phyloP scores from a whole-genome alignment of 1,284 basidiomycete genomes.

The Phenoliferia sp. region DNA sequence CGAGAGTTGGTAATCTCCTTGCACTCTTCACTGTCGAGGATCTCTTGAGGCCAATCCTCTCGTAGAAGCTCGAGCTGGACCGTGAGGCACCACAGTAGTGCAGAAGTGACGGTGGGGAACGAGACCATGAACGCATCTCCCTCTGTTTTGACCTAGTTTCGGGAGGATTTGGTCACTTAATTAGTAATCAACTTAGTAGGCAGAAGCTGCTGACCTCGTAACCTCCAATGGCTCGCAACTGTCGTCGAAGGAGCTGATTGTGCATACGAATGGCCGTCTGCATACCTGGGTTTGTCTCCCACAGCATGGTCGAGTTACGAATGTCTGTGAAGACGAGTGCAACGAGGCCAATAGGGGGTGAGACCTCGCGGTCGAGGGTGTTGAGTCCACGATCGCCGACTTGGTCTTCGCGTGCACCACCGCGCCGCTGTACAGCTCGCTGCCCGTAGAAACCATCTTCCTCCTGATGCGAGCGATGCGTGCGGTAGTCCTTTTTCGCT shows the following conservation, averaged over 20 bases:
- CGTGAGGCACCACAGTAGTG: conserved; percentile 84
- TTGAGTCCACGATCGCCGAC: conserved; percentile 47
- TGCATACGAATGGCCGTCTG: conserved; percentile 89
- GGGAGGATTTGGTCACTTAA: neutral
- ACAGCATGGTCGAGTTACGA: conserved; percentile 91
- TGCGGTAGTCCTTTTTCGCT: conserved; percentile 31
- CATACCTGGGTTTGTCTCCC: conserved; percentile 92
- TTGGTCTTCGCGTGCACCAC: conserved; percentile 16
- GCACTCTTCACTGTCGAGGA: conserved; percentile 88
- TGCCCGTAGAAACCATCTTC: conserved; percentile 34
- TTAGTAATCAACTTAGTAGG: neutral
- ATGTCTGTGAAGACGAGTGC: conserved; percentile 98
- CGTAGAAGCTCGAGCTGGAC: conserved; percentile 81
- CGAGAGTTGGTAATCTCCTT: conserved; percentile 68
- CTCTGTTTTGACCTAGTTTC: conserved; percentile 88
- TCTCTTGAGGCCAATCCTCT: conserved; percentile 90
- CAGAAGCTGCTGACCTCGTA: conserved; percentile 57
- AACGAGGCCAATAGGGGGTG: conserved; percentile 81
- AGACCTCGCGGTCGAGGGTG: conserved; percentile 71
- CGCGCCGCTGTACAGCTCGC: conserved; percentile 18
- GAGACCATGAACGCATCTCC: conserved; percentile 99
- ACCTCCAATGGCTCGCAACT: conserved; percentile 84
- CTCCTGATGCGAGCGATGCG: conserved; percentile 32
- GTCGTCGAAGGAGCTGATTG: conserved; percentile 79
- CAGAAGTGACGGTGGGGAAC: conserved; percentile 82